Evolutionary conservation across 305 asterid genomes (phyloP).

Genomic region (Rubia occidens): DNA sequence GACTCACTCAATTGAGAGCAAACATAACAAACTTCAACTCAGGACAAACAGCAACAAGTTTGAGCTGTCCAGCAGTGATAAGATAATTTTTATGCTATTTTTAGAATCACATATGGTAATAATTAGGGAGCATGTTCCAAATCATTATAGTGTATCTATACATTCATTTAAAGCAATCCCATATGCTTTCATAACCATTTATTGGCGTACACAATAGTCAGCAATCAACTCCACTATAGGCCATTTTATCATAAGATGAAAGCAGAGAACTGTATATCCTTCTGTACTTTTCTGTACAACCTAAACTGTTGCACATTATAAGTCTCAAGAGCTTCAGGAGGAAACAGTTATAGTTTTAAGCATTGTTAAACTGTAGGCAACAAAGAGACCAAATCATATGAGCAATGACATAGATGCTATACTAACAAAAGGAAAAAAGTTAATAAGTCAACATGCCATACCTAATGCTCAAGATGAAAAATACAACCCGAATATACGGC

Average conservation of each 20-base stretch:
- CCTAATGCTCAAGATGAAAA: slow-evolving; percentile 72
- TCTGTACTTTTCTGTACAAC: neutral
- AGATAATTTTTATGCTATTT: neutral
- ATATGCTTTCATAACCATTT: neutral
- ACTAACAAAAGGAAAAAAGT: slow-evolving; percentile 10
- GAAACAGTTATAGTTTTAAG: neutral
- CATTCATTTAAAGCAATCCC: neutral
- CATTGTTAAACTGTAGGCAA: neutral
- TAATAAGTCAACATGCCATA: slow-evolving; percentile 16
- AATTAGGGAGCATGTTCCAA: neutral
- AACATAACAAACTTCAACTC: neutral
- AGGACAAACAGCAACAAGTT: neutral
- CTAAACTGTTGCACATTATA: neutral
- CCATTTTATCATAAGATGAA: neutral
- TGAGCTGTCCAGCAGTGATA: neutral
- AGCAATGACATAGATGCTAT: neutral
- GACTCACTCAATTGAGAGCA: neutral
- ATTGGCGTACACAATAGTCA: neutral
- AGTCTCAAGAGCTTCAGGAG: neutral
- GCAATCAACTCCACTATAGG: neutral
- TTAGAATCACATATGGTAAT: neutral
- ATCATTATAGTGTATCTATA: neutral
- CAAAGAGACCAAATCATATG: neutral
- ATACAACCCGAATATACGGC: slow-evolving; percentile 71
- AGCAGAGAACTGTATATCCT: neutral